Evolutionary conservation across 2,329 filamentous ascomycete genomes (phyloP).

Genomic region (Fusarium oxysporum): DNA sequence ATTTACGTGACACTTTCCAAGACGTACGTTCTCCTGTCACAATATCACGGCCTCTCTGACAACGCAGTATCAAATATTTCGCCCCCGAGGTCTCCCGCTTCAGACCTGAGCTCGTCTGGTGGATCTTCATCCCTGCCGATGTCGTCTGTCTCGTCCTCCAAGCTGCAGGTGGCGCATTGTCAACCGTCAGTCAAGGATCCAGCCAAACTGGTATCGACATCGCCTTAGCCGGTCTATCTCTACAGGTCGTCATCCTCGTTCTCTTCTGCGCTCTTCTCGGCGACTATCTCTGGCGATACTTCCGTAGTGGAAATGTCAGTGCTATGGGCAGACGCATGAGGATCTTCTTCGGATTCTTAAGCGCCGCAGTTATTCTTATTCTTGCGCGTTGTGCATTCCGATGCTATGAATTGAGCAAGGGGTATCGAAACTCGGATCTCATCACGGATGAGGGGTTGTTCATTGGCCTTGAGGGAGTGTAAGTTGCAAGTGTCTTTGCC

Average conservation of each 20-base stretch:
- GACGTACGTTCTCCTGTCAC: slow-evolving; percentile 40
- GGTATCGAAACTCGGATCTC: slow-evolving; percentile 65
- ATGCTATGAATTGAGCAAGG: slow-evolving; percentile 72
- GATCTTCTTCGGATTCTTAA: slow-evolving; percentile 64
- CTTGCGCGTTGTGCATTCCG: slow-evolving; percentile 72
- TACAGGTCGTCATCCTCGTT: slow-evolving; percentile 67
- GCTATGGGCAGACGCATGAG: slow-evolving; percentile 42
- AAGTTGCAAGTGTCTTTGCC: slow-evolving; percentile 26
- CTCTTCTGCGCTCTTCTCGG: slow-evolving; percentile 61
- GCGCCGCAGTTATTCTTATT: slow-evolving; percentile 67
- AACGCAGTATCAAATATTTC: slow-evolving; percentile 52
- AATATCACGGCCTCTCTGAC: background rate
- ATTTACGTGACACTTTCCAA: slow-evolving; percentile 71
- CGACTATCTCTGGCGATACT: slow-evolving; percentile 61
- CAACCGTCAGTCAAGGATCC: slow-evolving; percentile 57
- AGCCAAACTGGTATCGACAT: slow-evolving; percentile 56
- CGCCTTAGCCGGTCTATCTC: slow-evolving; percentile 63
- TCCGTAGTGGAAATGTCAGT: slow-evolving; percentile 35
- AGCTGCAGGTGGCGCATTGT: slow-evolving; percentile 65
- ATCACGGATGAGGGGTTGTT: slow-evolving; percentile 64
- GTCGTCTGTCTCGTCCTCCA: slow-evolving; percentile 66
- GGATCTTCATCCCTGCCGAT: slow-evolving; percentile 64
- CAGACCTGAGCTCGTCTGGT: slow-evolving; percentile 55
- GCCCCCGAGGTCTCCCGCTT: slow-evolving; percentile 55
- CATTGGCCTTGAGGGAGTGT: slow-evolving; percentile 65